phyloP scores from a whole-genome alignment of 345 rosid genomes.

The Pugionium cornutum region DNA sequence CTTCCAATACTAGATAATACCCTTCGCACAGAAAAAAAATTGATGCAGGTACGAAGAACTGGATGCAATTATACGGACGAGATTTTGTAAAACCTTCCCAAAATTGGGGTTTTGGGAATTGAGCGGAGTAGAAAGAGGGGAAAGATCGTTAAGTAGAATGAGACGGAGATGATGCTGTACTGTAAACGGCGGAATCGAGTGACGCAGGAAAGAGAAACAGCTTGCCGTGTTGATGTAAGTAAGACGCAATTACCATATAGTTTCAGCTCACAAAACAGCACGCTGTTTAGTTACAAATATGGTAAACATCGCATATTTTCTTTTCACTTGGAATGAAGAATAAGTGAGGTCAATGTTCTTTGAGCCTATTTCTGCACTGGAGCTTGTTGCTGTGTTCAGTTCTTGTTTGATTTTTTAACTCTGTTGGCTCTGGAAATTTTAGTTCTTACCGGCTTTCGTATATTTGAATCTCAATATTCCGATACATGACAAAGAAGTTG shows the following conservation, averaged over 20 bases:
- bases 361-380: too few species aligned
- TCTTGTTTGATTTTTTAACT: too few species aligned
- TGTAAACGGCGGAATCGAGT: conserved; percentile 24
- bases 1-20: not conserved
- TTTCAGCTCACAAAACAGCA: conserved; percentile 2
- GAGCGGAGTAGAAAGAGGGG: not conserved
- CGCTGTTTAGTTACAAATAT: conserved; percentile 14
- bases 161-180: conserved; percentile 27
- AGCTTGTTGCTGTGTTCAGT: too few species aligned
- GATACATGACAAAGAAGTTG: too few species aligned
- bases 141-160: conserved; percentile 29
- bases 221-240: conserved; percentile 21
- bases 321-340: too few species aligned
- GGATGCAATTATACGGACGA: not conserved
- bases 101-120: too few species aligned
- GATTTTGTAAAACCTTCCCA: not conserved
- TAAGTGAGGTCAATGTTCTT: too few species aligned
- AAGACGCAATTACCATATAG: not conserved
- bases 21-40: not conserved
- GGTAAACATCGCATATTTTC: too few species aligned
- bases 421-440: too few species aligned
- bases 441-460: too few species aligned
- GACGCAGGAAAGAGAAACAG: conserved; percentile 26
- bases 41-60: conserved; percentile 11
- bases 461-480: too few species aligned